Base-by-base conservation (phyloP, 257 asterid species). In the Solanum pinnatisectum region DNA sequence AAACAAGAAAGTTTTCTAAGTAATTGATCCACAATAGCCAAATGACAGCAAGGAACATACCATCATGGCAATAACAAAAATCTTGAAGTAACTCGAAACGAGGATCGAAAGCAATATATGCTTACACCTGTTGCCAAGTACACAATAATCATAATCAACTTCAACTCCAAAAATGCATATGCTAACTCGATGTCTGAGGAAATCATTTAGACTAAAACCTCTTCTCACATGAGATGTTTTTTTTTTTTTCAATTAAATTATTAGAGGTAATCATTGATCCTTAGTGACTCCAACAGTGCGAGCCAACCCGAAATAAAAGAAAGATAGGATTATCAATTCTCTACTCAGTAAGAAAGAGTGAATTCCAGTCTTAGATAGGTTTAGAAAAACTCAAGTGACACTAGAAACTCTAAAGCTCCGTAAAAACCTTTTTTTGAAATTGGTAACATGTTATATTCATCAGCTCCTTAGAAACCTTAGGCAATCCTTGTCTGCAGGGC, bases 11-110 rank as follows among this genome's bases (percentile, higher is more conserved):
- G 42, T 3, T 63, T 20, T 71, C 83, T 52, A 83, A 25, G 78
- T 83, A 73, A 82, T 22, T 83, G 88, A 15, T 89, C 33, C 49
- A 11, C 32, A 22, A 79, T 33, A 76, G 68, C 13, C 72, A 84
- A 78, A 27, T 60, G 82, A 70, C n/a, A 72, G 44, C 33, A 13
- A 68, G 86, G 88, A 90, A 86, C 91, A 84, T 92, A 95, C 99
- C 98, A 94, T 92, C 94, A 92, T 95, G 81, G 98, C 94, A 91
- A 94, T 84, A 77, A 95, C 94, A 89, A 94, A 95, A 85, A 94
- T 89, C 94, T 95, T 94, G 92, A 96, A 95, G 94, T 95, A 96
- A 90, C 98, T 94, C 4, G 98, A 96, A 88, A 94, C 90, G 73
- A 95, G 91, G 87, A 94, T 86, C 15, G 88, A 93, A 72, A 95